phyloP scores from a whole-genome alignment of 163 green algal genomes.

The Chloroidium sp. region DNA sequence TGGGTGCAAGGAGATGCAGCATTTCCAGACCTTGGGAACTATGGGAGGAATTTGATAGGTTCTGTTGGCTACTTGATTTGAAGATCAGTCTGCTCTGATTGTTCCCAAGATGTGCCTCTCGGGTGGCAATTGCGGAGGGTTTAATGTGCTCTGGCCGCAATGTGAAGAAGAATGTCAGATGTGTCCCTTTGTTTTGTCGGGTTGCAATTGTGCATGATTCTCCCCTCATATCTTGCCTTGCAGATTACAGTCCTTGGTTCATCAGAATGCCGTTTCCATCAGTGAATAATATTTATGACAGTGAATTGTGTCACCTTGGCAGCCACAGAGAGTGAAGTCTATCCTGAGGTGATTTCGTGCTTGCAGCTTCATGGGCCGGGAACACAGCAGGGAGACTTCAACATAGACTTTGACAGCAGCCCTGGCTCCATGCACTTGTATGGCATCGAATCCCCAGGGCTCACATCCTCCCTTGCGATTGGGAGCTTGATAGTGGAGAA shows the following conservation, averaged over 20 bases:
- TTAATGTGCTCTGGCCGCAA: neutral
- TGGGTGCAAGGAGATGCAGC: neutral
- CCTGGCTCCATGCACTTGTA: slow-evolving; percentile 67
- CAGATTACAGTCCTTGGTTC: too few species aligned
- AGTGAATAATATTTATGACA: neutral
- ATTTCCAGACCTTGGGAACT: neutral
- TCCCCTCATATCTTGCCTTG: too few species aligned
- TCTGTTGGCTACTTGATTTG: too few species aligned
- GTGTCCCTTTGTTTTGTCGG: too few species aligned
- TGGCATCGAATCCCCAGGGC: slow-evolving; percentile 82
- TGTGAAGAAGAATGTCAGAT: neutral
- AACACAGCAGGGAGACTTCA: slow-evolving; percentile 60
- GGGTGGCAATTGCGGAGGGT: neutral
- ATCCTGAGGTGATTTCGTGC: neutral
- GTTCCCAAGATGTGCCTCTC: too few species aligned
- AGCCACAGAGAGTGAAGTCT: neutral
- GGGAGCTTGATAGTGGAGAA: slow-evolving; percentile 31
- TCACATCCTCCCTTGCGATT: slow-evolving; percentile 74
- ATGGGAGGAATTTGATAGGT: too few species aligned
- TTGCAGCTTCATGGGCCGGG: slow-evolving; percentile 33
- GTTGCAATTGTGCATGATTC: too few species aligned
- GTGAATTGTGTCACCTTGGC: neutral
- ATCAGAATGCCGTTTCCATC: neutral
- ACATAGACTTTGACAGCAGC: slow-evolving; percentile 35
- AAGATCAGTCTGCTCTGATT: too few species aligned